These are phyloP conservation scores for Afroboletus lepidellus DNA, from an alignment of 1,284 basidiomycete genomes.

Conservation along the genomic window DNA sequence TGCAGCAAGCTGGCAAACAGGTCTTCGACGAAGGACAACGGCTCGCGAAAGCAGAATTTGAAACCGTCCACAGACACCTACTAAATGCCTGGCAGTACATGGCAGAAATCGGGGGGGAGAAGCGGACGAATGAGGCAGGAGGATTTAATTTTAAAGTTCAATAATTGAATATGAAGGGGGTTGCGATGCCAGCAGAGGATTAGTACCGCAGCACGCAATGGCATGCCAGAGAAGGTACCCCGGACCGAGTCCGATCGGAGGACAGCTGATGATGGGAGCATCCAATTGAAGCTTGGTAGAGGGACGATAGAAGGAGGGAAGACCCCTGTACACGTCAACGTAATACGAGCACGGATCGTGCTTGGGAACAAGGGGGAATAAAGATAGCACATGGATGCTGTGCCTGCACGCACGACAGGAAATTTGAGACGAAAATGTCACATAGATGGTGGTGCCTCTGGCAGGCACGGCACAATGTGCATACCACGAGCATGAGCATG, in stretches of 20 bases:
- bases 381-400: conserved; percentile 27
- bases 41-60: conserved; percentile 7
- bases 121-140: conserved; percentile 12
- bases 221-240: conserved; percentile 9
- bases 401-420: conserved; percentile 14
- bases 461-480: conserved; percentile 11
- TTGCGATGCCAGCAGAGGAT: conserved; percentile 7
- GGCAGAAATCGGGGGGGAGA: neutral
- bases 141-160: conserved; percentile 25
- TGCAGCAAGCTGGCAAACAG: neutral
- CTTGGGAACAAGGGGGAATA: conserved; percentile 20
- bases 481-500: conserved; percentile 8
- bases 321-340: conserved; percentile 21
- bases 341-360: conserved; percentile 18
- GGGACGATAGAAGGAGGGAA: conserved; percentile 13
- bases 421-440: conserved; percentile 12
- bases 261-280: conserved; percentile 3
- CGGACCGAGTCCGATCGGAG: conserved; percentile 6
- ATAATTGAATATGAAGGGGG: conserved; percentile 27
- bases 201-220: conserved; percentile 7
- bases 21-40: conserved; percentile 1
- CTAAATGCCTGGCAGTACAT: neutral
- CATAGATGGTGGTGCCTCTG: conserved; percentile 17
- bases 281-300: conserved; percentile 23
- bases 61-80: conserved; percentile 6